Evolutionary conservation across 2,329 filamentous ascomycete genomes (phyloP), one percentile per base, ranked within the genome.

Genomic region (Didymella sp.): DNA sequence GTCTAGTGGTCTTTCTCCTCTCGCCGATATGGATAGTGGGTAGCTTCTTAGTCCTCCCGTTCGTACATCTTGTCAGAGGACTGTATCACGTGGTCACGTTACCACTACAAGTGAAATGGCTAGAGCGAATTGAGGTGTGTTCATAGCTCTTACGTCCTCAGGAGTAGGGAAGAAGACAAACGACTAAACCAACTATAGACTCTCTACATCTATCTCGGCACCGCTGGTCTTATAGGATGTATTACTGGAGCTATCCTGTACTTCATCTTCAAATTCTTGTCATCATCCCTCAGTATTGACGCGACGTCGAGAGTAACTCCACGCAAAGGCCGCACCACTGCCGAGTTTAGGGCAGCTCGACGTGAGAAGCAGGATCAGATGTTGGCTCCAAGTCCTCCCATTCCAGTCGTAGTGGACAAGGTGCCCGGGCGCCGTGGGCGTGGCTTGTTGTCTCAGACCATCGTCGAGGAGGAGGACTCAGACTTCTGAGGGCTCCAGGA

Each of bases 381-480:
- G 38, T 24, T 38, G 42, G 48, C 59, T 43, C 70, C 62, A 61
- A 43, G 56, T 43, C 56, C 66, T 45, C 56, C 67, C n/a, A 57
- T 59, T 22, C 65, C 57, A 2, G 48, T 61, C 19, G 49, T 66
- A 19, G 22, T 67, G 47, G 68, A 66, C 74, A 79, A 51, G 76
- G 78, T 48, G 1, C 41, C 59, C 19, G 55, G 46, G 15, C 38
- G 58, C 25, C 62, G 59, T 8, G 64, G 78, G 4, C 76, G 79
- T 47, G 83, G 83, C 1, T 71, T 91, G 17, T 75, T 89, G 40
- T 81, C 83, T 25, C 86, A 89, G 70, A 89, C 86, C 0, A 91
- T 92, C 60, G 82, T 89, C 55, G 89, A 90, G 73, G 89, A 91
- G 71, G 87, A 89, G 48, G 88, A 89, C 70, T 81, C 78, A 1